Conservation (phyloP, 441 rosid species). For the Pelargonium cotyledonis region DNA sequence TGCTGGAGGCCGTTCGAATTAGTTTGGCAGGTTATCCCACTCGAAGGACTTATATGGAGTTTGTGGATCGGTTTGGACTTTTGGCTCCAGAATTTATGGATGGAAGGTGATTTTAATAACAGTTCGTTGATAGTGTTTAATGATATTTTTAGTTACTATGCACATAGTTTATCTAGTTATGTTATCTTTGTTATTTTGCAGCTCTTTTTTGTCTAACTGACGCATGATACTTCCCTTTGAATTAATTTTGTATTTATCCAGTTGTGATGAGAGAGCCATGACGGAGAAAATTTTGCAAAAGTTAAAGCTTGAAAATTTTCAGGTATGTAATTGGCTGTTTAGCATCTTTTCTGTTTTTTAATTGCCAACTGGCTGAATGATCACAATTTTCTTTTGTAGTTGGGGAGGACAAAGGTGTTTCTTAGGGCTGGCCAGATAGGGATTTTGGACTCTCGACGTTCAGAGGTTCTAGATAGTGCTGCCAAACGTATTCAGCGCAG, state of each 20-base stretch:
- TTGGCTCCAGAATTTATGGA: slow-evolving; percentile 66
- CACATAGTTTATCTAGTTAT: neutral
- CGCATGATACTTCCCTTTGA: neutral
- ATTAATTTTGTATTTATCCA: slow-evolving; percentile 29
- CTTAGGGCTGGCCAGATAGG: slow-evolving; percentile 99
- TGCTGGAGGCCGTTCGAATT: slow-evolving; percentile 96
- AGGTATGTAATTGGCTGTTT: slow-evolving; percentile 41
- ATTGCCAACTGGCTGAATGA: slow-evolving; percentile 5
- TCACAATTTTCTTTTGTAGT: slow-evolving; percentile 38
- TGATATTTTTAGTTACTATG: neutral
- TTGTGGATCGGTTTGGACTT: slow-evolving; percentile 93
- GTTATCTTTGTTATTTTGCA: neutral
- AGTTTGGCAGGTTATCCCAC: slow-evolving; percentile 99
- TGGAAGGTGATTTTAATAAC: slow-evolving; percentile 50
- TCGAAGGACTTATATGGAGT: slow-evolving; percentile 76
- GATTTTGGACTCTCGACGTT: slow-evolving; percentile 67
- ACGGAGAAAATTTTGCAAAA: slow-evolving; percentile 66
- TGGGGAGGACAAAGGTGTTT: slow-evolving; percentile 90
- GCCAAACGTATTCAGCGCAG: slow-evolving; percentile 71
- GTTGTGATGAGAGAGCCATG: slow-evolving; percentile 73
- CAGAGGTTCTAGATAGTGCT: slow-evolving; percentile 85
- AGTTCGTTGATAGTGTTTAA: slow-evolving; percentile 13
- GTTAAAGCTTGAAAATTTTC: slow-evolving; percentile 78
- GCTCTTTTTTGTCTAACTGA: slow-evolving; percentile 2
- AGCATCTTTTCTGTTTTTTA: slow-evolving; percentile 8